Evolutionary conservation across 2,329 filamentous ascomycete genomes (phyloP).

Genomic region (Keithomyces neogunnii): DNA sequence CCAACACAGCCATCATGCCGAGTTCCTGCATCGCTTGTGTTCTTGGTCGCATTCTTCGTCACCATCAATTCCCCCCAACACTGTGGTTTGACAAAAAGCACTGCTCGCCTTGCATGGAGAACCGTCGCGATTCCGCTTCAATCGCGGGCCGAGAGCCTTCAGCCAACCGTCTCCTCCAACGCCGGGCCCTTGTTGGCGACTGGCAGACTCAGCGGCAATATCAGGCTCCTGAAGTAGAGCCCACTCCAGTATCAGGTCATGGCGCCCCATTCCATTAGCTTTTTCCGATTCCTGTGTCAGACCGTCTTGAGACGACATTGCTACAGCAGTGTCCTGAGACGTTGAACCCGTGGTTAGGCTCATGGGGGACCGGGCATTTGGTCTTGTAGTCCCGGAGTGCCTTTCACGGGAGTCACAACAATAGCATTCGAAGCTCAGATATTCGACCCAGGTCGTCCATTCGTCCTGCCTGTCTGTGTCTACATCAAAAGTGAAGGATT

Average conservation of each 20-base stretch:
- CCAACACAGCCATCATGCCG: neutral
- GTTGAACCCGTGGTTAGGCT: neutral
- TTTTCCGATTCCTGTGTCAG: neutral
- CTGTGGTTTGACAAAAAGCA: neutral
- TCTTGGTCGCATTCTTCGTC: neutral
- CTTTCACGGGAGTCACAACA: neutral
- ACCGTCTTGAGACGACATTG: neutral
- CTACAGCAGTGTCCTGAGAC: neutral
- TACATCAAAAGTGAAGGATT: slow-evolving; percentile 1
- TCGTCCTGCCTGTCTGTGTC: slow-evolving; percentile 2
- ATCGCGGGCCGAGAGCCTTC: neutral
- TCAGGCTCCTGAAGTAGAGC: slow-evolving; percentile 2
- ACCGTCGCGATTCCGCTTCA: slow-evolving; percentile 3
- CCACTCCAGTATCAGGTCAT: slow-evolving; percentile 4
- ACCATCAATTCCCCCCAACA: neutral
- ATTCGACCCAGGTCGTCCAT: slow-evolving; percentile 7
- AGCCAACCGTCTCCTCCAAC: neutral
- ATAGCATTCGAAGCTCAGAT: slow-evolving; percentile 6
- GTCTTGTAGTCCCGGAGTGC: neutral
- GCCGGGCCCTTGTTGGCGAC: neutral
- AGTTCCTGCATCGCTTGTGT: neutral
- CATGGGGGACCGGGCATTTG: too few species aligned
- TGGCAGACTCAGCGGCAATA: slow-evolving; percentile 1
- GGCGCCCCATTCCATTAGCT: neutral
- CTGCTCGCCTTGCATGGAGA: neutral